These are phyloP conservation scores for Dichotomopilus funicola DNA, from an alignment of 2,329 filamentous ascomycete genomes.

Conservation along the genomic window DNA sequence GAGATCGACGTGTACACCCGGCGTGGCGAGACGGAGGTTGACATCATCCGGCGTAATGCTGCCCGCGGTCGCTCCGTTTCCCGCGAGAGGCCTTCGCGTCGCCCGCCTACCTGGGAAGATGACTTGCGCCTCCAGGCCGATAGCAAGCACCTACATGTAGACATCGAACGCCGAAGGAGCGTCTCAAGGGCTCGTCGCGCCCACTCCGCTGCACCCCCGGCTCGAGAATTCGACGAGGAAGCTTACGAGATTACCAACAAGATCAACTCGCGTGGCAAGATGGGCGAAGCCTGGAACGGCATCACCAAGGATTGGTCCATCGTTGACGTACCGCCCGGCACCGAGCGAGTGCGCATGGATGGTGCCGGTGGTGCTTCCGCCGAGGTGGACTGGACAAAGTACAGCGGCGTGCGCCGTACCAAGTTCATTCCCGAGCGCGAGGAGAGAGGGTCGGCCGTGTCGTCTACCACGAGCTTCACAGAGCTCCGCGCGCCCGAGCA, in stretches of 20 bases:
- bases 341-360: slow-evolving; percentile 75
- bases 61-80: slow-evolving; percentile 34
- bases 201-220: slow-evolving; percentile 43
- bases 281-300: slow-evolving; percentile 68
- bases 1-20: slow-evolving; percentile 57
- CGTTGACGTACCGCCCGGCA: slow-evolving; percentile 77
- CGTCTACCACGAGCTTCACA: slow-evolving; percentile 22
- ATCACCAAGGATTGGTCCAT: slow-evolving; percentile 73
- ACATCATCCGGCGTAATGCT: slow-evolving; percentile 33
- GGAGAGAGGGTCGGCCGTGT: slow-evolving; percentile 28
- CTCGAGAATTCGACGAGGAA: slow-evolving; percentile 57
- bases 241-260: slow-evolving; percentile 53
- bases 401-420: slow-evolving; percentile 68
- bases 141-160: slow-evolving; percentile 40
- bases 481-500: slow-evolving; percentile 14
- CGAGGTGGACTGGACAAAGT: slow-evolving; percentile 72
- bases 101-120: slow-evolving; percentile 45
- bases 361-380: slow-evolving; percentile 67
- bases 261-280: slow-evolving; percentile 55
- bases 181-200: slow-evolving; percentile 40
- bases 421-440: slow-evolving; percentile 68
- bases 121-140: slow-evolving; percentile 59
- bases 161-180: slow-evolving; percentile 34
- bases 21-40: slow-evolving; percentile 50
- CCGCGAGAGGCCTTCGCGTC: slow-evolving; percentile 34